These are phyloP conservation scores for Pueraria montana DNA, from an alignment of 306 rosid species.

Conservation along the genomic window DNA sequence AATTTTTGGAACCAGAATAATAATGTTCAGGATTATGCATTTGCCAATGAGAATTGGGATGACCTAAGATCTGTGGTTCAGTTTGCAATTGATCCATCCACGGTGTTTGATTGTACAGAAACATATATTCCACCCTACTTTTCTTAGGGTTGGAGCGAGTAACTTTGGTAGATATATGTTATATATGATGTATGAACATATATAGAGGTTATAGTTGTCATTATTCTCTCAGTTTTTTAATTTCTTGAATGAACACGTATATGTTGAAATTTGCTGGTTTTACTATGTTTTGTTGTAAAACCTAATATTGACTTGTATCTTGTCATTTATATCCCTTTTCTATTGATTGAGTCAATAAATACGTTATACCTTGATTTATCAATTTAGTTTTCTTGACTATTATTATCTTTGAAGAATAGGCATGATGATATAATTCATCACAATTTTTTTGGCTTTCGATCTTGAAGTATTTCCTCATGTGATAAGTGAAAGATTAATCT, in stretches of 20 bases:
- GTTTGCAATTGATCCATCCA: slow-evolving; percentile 54
- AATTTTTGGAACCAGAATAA: slow-evolving; percentile 50
- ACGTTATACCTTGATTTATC: not conserved
- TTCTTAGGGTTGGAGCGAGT: slow-evolving; percentile 3
- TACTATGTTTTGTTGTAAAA: slow-evolving; percentile 19
- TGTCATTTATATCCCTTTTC: not conserved
- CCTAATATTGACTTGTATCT: slow-evolving; percentile 21
- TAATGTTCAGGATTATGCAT: slow-evolving; percentile 44
- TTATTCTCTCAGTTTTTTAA: not conserved
- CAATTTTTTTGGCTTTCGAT: not conserved
- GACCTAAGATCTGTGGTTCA: slow-evolving; percentile 72
- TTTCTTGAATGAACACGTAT: slow-evolving; percentile 4
- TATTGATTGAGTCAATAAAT: slow-evolving; percentile 7
- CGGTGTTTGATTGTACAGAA: slow-evolving; percentile 47
- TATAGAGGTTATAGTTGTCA: slow-evolving; percentile 7
- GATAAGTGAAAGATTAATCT: not conserved
- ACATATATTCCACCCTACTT: slow-evolving; percentile 5
- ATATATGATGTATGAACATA: slow-evolving; percentile 5
- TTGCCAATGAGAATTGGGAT: slow-evolving; percentile 69
- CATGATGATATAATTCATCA: not conserved
- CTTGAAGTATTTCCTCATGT: not conserved
- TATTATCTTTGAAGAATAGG: not conserved
- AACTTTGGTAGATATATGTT: not conserved
- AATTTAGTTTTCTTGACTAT: not conserved
- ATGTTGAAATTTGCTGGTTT: slow-evolving; percentile 22